Evolutionary conservation across 371 early-diverging fungal species (phyloP).

Genomic region (Saksenaea oblongispora): DNA sequence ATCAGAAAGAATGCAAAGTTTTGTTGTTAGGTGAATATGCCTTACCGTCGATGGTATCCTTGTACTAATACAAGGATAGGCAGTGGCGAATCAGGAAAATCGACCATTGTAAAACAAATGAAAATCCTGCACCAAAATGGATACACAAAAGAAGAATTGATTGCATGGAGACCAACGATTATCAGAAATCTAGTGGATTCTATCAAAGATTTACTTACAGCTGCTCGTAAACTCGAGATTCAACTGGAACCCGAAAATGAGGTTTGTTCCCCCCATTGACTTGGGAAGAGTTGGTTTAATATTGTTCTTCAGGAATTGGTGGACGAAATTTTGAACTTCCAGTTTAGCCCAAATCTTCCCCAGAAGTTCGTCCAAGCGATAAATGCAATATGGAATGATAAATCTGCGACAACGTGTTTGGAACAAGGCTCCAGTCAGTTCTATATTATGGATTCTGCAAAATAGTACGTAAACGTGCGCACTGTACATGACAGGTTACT

Average conservation of each 20-base stretch:
- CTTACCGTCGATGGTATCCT: not conserved
- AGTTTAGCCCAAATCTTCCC: conserved; percentile 11
- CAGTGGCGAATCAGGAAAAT: conserved; percentile 84
- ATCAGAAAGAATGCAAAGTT: conserved; percentile 65
- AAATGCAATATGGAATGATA: conserved; percentile 63
- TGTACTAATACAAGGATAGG: conserved; percentile 32
- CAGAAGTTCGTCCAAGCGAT: conserved; percentile 50
- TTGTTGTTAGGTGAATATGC: conserved; percentile 54
- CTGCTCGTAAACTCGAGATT: conserved; percentile 52
- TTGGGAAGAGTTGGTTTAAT: conserved; percentile 14
- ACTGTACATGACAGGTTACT: not conserved
- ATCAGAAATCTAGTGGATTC: conserved; percentile 77
- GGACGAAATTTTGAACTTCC: conserved; percentile 7
- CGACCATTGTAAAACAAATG: conserved; percentile 87
- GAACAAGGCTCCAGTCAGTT: conserved; percentile 63
- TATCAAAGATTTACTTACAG: conserved; percentile 55
- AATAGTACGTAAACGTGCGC: conserved; percentile 47
- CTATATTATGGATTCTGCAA: conserved; percentile 76
- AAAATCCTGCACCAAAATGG: conserved; percentile 86
- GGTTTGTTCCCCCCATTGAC: conserved; percentile 32
- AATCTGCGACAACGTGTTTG: conserved; percentile 52
- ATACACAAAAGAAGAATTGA: conserved; percentile 73
- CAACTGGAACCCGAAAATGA: conserved; percentile 11
- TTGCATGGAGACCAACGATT: conserved; percentile 66
- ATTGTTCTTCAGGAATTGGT: not conserved